A percentile compares a stretch with the other conserved stretches of the same genome.
Evolutionary conservation across 2,329 filamentous ascomycete genomes (phyloP).

Genomic region (Talaromyces sp.): DNA sequence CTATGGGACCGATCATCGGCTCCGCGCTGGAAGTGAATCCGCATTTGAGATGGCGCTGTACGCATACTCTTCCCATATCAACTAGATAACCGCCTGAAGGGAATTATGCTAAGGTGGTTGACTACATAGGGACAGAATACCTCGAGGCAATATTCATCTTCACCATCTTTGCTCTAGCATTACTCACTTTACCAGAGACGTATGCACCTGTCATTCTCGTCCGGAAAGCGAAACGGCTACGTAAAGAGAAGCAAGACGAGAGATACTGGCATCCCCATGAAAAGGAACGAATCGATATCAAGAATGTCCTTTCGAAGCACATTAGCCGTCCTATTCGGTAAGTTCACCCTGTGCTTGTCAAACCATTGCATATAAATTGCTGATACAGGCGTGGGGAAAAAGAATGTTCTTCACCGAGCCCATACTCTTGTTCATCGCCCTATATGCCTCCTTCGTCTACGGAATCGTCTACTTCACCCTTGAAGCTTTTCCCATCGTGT

Average conservation of each 20-base stretch:
- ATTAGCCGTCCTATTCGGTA: background rate
- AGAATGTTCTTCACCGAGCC: background rate
- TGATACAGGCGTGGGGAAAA: background rate
- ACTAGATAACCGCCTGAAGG: background rate
- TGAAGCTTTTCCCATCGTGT: background rate
- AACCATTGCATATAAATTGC: no score
- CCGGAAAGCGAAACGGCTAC: constrained; percentile 45
- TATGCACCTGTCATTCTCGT: constrained; percentile 48
- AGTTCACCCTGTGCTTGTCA: background rate
- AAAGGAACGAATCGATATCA: background rate
- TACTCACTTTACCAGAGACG: constrained; percentile 21
- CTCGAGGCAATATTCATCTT: background rate
- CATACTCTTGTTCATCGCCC: background rate
- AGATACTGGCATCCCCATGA: constrained; percentile 15
- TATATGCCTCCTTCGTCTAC: background rate
- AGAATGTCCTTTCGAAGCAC: background rate
- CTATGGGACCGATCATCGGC: constrained; percentile 45
- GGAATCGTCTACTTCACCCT: background rate
- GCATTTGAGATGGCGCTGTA: background rate
- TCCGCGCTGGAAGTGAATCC: constrained; percentile 49
- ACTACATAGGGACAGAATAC: background rate
- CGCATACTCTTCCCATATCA: background rate
- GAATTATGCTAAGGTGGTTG: background rate
- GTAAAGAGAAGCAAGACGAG: constrained; percentile 43
- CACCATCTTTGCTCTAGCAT: background rate